Base-by-base conservation (phyloP, 1,284 basidiomycete species). In the Cerioporus squamosus region DNA sequence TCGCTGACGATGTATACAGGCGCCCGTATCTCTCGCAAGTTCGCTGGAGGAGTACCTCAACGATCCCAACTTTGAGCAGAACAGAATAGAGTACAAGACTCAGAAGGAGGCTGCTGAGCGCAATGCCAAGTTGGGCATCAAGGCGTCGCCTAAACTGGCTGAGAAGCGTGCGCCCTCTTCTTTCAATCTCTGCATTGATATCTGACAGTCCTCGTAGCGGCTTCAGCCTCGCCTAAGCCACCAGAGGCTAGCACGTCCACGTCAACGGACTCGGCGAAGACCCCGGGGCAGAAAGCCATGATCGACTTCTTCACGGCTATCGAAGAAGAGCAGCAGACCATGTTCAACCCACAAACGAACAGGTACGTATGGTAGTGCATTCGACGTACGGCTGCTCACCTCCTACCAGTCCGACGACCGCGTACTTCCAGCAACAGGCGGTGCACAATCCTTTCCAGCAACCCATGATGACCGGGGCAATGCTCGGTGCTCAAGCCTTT, bases 31-130 rank as follows among this genome's bases (percentile, higher is more conserved):
- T 2, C 81, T 99, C 15, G 96, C 94, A 8, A 90, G 91, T 42
- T 90, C 97, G 17, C 83, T 99, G 24, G 93, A 99, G 71, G 97
- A 99, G 72, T 99, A 99, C 71, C 80, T 98, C 43, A 88, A 94
- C 60, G 95, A 98, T 74, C 93, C 95, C 17, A 95, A 95, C 73
- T 99, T 98, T 72, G 97, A 98, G 74, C 86, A 94, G 73, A 98
- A 97, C 71, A 80, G 97, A 54, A 78, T 91, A 18, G 96, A 98
- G 70, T 98, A 99, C 77, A 94, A 86, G 75, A 82, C 88, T 42
- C 95, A 88, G 72, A 94, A 94, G 73, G 84, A 84, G n/a, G 81
- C 87, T 6, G 85, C 86, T 0, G 92, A 95, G 60, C 82, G 81
- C 24, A 79, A 74, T 62, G 69, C 68, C 18, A 74, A 71, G 62